Percentiles rank a stretch among this genome's conserved stretches.
Conservation (phyloP, 2,329 filamentous ascomycete species). For the Magnaporthiopsis rhizophila region DNA sequence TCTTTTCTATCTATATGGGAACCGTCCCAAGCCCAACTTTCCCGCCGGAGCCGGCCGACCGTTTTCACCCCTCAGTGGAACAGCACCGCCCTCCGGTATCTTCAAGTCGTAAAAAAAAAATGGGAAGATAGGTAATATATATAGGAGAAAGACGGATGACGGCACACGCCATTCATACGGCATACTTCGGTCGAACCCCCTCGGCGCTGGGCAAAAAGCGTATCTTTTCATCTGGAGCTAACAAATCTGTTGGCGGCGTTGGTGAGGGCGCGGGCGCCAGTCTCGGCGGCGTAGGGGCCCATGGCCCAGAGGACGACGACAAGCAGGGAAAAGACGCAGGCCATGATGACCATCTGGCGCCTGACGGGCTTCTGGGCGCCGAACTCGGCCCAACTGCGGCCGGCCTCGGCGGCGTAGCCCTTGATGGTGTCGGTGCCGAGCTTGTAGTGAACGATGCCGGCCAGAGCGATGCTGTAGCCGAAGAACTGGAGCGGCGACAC, state of each 20-base stretch:
- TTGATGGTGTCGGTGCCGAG: conserved; percentile 76
- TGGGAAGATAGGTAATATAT: background rate
- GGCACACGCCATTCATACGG: background rate
- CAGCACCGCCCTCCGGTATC: background rate
- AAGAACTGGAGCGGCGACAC: conserved; percentile 72
- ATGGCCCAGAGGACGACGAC: conserved; percentile 60
- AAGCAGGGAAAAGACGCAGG: conserved; percentile 48
- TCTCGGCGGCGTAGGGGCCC: conserved; percentile 52
- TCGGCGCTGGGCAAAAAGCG: too few relatives aligned
- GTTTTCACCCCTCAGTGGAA: background rate
- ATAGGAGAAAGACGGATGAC: background rate
- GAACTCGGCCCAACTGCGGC: conserved; percentile 79
- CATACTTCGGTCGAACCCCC: background rate
- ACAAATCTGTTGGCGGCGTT: conserved; percentile 41
- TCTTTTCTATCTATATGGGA: background rate
- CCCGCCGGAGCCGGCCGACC: background rate
- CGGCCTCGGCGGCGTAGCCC: conserved; percentile 64
- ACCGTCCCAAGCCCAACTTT: background rate
- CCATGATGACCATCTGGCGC: conserved; percentile 70
- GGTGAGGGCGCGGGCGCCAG: conserved; percentile 41
- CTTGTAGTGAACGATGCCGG: conserved; percentile 79
- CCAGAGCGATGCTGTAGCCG: conserved; percentile 72
- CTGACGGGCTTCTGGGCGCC: conserved; percentile 67
- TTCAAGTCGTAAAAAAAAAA: background rate
- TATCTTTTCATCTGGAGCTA: conserved; percentile 19